These are phyloP conservation scores for Lyophyllum shimeji DNA, from an alignment of 768 basidiomycete genomes.

Conservation along the genomic window DNA sequence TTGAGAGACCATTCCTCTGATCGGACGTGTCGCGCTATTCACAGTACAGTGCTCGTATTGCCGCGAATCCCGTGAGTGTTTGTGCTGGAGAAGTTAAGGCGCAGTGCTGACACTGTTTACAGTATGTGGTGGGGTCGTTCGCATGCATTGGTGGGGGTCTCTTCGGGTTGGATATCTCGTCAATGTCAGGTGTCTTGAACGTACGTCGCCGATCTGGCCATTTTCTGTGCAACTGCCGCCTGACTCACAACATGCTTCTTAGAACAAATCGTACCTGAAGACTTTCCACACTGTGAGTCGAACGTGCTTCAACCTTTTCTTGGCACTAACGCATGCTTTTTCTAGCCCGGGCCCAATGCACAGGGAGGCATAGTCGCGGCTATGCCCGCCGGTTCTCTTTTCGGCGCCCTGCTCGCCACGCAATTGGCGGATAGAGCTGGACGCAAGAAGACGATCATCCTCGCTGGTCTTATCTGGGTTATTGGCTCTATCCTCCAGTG, in stretches of 20 bases:
- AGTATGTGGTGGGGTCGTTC: slow-evolving; percentile 80
- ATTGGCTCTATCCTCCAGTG: slow-evolving; percentile 74
- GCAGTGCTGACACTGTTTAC: neutral
- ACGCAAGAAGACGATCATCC: slow-evolving; percentile 63
- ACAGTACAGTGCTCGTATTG: slow-evolving; percentile 56
- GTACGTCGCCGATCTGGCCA: slow-evolving; percentile 27
- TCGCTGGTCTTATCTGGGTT: slow-evolving; percentile 71
- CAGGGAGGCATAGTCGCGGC: slow-evolving; percentile 78
- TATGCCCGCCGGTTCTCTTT: slow-evolving; percentile 75
- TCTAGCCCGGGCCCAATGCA: slow-evolving; percentile 47
- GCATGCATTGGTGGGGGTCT: slow-evolving; percentile 81
- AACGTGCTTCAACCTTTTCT: neutral
- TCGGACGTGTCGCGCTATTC: neutral
- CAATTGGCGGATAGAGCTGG: slow-evolving; percentile 65
- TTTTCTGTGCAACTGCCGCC: neutral
- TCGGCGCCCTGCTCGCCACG: slow-evolving; percentile 64
- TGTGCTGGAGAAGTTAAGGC: neutral
- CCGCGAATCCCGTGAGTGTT: slow-evolving; percentile 50
- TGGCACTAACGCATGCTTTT: neutral
- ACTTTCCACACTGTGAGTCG: slow-evolving; percentile 34
- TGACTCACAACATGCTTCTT: neutral
- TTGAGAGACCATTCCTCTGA: neutral
- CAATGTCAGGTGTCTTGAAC: slow-evolving; percentile 75
- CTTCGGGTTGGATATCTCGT: slow-evolving; percentile 81
- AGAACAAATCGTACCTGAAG: slow-evolving; percentile 39